Conservation (phyloP, 306 rosid species). For the Mimosa bimucronata region DNA sequence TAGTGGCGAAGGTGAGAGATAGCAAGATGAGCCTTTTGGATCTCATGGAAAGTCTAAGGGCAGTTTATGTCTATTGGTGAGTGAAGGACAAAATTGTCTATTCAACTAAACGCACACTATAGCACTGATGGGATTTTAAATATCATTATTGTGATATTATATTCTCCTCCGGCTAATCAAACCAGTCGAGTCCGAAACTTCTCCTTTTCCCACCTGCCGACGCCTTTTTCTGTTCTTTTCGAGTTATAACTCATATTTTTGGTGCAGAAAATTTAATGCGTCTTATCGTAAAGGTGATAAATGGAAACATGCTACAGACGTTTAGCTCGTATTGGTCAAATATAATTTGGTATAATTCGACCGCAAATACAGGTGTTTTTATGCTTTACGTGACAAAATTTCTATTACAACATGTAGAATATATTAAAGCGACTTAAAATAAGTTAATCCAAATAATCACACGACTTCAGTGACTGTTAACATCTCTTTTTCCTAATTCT, state of each 20-base stretch:
- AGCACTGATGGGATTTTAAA: no score
- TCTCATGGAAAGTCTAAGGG: no score
- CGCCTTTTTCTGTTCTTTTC: not conserved
- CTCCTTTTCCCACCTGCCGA: constrained; percentile 17
- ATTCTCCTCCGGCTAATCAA: not conserved
- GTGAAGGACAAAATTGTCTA: no score
- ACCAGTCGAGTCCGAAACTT: not conserved
- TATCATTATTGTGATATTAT: no score
- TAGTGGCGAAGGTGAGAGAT: no score
- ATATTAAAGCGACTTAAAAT: no score
- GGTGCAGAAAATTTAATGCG: not conserved
- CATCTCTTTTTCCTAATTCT: not conserved
- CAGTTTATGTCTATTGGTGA: no score
- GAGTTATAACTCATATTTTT: not conserved
- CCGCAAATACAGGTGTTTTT: not conserved
- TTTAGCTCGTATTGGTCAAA: not conserved
- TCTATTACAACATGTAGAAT: no score
- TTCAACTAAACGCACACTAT: no score
- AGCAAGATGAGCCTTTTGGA: no score
- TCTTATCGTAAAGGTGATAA: not conserved
- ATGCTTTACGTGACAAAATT: no score
- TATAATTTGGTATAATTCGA: not conserved
- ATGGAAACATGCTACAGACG: not conserved
- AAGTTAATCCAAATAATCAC: no score
- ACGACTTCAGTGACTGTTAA: not conserved